These are phyloP conservation scores for Serendipita sp. DNA, from an alignment of 768 basidiomycete genomes.

Conservation along the genomic window DNA sequence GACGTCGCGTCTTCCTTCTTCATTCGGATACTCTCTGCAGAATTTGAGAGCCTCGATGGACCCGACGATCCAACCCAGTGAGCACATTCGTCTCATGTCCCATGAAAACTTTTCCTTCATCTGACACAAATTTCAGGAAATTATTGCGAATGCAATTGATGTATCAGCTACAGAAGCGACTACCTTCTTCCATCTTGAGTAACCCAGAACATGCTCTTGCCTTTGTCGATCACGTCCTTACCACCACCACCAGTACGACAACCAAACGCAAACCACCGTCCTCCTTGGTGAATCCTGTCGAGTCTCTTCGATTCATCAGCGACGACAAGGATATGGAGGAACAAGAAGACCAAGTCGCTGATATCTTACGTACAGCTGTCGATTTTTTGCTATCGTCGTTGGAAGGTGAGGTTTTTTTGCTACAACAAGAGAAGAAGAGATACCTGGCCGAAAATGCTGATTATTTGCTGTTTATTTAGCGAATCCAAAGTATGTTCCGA, in stretches of 20 bases:
- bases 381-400: slow-evolving; percentile 70
- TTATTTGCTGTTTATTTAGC: neutral
- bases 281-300: neutral
- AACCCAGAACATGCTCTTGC: slow-evolving; percentile 61
- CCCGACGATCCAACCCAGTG: slow-evolving; percentile 35
- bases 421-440: neutral
- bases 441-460: neutral
- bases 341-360: slow-evolving; percentile 17
- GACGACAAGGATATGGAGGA: slow-evolving; percentile 5
- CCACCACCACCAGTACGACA: slow-evolving; percentile 20
- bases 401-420: slow-evolving; percentile 41
- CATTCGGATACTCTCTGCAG: slow-evolving; percentile 36
- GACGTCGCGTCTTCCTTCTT: slow-evolving; percentile 65
- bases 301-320: too few relatives aligned
- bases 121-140: slow-evolving; percentile 27
- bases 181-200: slow-evolving; percentile 42
- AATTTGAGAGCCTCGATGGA: slow-evolving; percentile 19
- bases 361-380: slow-evolving; percentile 41
- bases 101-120: neutral
- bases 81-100: slow-evolving; percentile 9
- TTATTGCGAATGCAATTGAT: slow-evolving; percentile 67
- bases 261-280: neutral
- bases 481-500: slow-evolving; percentile 15
- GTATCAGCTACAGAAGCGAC: slow-evolving; percentile 59
- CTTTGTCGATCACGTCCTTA: slow-evolving; percentile 68